A percentile compares a stretch with the other conserved stretches of the same genome.
Conservation (phyloP, 306 rosid genomes). For the Cicer cuneatum region DNA sequence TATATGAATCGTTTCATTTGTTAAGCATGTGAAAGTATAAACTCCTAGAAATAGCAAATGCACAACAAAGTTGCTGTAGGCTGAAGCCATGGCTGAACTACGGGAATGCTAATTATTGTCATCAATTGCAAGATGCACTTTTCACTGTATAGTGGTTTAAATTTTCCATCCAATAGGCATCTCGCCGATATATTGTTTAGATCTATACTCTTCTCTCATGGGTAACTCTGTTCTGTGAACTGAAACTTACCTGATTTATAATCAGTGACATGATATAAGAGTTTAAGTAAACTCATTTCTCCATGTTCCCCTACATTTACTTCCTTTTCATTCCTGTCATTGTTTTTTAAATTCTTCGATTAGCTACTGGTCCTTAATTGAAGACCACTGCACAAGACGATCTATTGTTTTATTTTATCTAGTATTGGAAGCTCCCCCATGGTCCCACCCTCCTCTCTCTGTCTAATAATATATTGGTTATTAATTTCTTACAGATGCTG, state of each 20-base stretch:
- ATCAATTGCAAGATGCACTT: neutral
- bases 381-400: constrained; percentile 17
- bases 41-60: constrained; percentile 25
- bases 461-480: constrained; percentile 32
- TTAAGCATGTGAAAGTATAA: constrained; percentile 18
- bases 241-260: constrained; percentile 27
- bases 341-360: constrained; percentile 37
- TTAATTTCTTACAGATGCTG: constrained; percentile 76
- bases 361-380: constrained; percentile 31
- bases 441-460: neutral
- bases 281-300: constrained; percentile 2
- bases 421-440: constrained; percentile 26
- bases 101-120: constrained; percentile 19
- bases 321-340: constrained; percentile 3
- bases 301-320: constrained; percentile 1
- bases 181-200: constrained; percentile 24
- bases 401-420: constrained; percentile 20
- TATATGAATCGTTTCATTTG: neutral
- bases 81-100: neutral
- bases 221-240: neutral
- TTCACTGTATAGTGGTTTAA: neutral
- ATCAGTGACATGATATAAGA: constrained; percentile 16
- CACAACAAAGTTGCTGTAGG: constrained; percentile 22
- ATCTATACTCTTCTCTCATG: constrained; percentile 9
- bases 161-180: constrained; percentile 27